Conservation (phyloP, 1,284 basidiomycete species). For the Cryptococcus jaspeensis region DNA sequence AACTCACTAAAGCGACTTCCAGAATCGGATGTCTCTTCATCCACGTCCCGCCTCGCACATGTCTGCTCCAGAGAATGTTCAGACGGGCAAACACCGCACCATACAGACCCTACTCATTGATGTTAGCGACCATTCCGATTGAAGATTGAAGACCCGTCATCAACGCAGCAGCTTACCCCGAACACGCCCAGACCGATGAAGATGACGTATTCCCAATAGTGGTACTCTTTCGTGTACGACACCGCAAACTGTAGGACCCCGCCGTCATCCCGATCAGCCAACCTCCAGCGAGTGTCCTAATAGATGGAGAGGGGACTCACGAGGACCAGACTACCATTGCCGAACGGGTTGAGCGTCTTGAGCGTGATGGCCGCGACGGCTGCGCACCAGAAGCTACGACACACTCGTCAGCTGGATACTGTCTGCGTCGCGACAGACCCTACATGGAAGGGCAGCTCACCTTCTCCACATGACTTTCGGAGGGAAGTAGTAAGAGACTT, state of each 20-base stretch:
- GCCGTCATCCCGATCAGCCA: neutral
- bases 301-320: slow-evolving; percentile 21
- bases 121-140: neutral
- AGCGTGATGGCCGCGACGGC: slow-evolving; percentile 89
- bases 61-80: slow-evolving; percentile 82
- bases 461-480: slow-evolving; percentile 92
- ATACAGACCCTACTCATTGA: slow-evolving; percentile 69
- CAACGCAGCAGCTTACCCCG: slow-evolving; percentile 59
- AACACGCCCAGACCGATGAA: slow-evolving; percentile 84
- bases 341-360: slow-evolving; percentile 88
- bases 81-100: slow-evolving; percentile 85
- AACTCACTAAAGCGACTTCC: slow-evolving; percentile 76
- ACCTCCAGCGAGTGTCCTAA: neutral
- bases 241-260: slow-evolving; percentile 39
- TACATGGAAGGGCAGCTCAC: slow-evolving; percentile 49
- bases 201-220: slow-evolving; percentile 57
- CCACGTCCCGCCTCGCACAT: slow-evolving; percentile 79
- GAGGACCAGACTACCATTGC: slow-evolving; percentile 55
- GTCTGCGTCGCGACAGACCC: neutral
- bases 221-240: slow-evolving; percentile 49
- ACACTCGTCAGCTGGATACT: no score
- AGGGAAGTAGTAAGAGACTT: slow-evolving; percentile 94
- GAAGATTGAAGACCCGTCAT: neutral
- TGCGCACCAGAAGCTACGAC: slow-evolving; percentile 78
- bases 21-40: slow-evolving; percentile 73